phyloP scores from a whole-genome alignment of 176 grass and related monocot genomes.

The Carex myosuroides region DNA sequence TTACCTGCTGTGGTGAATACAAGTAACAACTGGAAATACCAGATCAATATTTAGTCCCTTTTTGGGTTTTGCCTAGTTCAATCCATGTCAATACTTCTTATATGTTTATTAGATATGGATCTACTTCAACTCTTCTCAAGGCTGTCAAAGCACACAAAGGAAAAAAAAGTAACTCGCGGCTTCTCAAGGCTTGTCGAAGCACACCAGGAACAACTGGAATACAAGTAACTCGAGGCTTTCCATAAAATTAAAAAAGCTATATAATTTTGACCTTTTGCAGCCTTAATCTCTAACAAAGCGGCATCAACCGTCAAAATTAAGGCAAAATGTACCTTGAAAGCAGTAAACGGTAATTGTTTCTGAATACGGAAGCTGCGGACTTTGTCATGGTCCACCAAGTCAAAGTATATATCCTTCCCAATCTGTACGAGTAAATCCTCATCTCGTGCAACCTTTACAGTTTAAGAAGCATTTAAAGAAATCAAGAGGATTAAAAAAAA shows the following conservation, averaged over 20 bases:
- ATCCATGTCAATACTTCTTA: neutral
- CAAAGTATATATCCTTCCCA: slow-evolving; percentile 84
- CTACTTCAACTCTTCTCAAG: neutral
- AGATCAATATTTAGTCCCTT: neutral
- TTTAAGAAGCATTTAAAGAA: slow-evolving; percentile 5
- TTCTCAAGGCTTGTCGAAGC: neutral
- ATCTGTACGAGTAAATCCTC: slow-evolving; percentile 68
- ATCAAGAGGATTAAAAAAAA: neutral
- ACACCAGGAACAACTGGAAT: neutral
- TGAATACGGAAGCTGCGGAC: slow-evolving; percentile 81
- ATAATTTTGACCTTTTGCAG: neutral
- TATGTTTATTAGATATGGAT: neutral
- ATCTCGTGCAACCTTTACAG: slow-evolving; percentile 60
- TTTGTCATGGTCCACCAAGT: slow-evolving; percentile 92
- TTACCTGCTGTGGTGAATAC: neutral
- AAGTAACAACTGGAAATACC: neutral
- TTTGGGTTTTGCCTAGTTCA: neutral
- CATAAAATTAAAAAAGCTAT: neutral
- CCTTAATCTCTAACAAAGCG: neutral
- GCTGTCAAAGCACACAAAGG: too few species aligned
- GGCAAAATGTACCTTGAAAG: slow-evolving; percentile 59
- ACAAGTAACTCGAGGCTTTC: neutral
- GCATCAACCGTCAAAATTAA: neutral
- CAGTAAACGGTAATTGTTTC: slow-evolving; percentile 66
- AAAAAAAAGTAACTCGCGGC: neutral